Conservation (phyloP, 139 green algal species). For the Coelastrella sp. region DNA sequence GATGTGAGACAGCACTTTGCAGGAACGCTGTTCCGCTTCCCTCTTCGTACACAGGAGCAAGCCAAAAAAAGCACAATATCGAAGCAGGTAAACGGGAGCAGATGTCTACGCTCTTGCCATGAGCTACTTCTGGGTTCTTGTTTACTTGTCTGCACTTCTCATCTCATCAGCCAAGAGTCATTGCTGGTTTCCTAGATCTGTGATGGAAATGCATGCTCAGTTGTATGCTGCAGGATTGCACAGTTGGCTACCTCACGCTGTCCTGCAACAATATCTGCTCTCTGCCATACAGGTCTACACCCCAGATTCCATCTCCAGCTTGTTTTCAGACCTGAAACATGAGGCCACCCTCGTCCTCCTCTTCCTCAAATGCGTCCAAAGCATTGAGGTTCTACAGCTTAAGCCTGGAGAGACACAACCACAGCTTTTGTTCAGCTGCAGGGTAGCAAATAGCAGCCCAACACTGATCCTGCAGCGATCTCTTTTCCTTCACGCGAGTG, state of each 20-base stretch:
- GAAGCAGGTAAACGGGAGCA: too few relatives aligned
- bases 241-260: too few relatives aligned
- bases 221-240: too few relatives aligned
- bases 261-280: too few relatives aligned
- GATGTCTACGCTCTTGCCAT: too few relatives aligned
- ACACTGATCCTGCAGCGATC: slow-evolving; percentile 20
- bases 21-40: slow-evolving; percentile 83
- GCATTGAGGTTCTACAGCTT: slow-evolving; percentile 61
- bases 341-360: slow-evolving; percentile 72
- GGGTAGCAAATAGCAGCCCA: neutral
- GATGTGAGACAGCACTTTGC: slow-evolving; percentile 48
- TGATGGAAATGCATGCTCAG: too few relatives aligned
- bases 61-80: slow-evolving; percentile 71
- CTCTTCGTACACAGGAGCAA: slow-evolving; percentile 65
- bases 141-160: too few relatives aligned
- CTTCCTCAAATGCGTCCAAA: slow-evolving; percentile 70
- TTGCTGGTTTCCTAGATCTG: too few relatives aligned
- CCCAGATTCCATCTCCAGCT: slow-evolving; percentile 51
- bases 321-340: slow-evolving; percentile 66
- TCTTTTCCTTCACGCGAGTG: slow-evolving; percentile 39
- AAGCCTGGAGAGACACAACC: neutral
- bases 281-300: slow-evolving; percentile 72
- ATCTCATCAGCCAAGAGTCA: too few relatives aligned
- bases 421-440: slow-evolving; percentile 35
- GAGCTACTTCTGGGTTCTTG: too few relatives aligned